Base-by-base conservation (phyloP, 148 eudicot genomes). In the Arctostaphylos glauca region DNA sequence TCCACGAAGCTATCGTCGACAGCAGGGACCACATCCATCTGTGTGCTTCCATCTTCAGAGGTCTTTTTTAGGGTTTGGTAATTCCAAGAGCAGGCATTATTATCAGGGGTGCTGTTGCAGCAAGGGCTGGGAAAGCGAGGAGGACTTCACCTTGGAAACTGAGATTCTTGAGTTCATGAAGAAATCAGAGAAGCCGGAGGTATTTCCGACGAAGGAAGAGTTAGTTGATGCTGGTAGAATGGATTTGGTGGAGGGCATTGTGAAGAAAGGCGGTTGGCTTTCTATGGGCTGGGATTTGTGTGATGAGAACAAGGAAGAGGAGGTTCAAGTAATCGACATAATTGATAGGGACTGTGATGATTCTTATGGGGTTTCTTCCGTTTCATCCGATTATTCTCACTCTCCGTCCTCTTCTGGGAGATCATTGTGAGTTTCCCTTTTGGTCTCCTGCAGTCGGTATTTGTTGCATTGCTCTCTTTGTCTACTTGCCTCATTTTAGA, bases 241-340 rank as follows among this genome's bases (percentile, higher is more conserved):
- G 79, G 98, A 92, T 89, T 95, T 95, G 89, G 93, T 86, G 52
- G 90, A 89, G 79, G 93, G 87, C 16, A 90, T 95, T 25, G 58
- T 84, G 81, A 86, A 79, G 83, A 89, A 79, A 75, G 97, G 97
- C 76, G 97, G 98, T 71, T 95, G 98, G 98, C 87, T 92, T 87
- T 82, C 93, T 16, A 74, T 90, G 67, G 98, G 98, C 5, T 95
- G 98, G 98, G 94, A 89, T 56, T 81, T 67, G 52, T 86, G 82
- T 53, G 55, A 76, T 44, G 87, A 74, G 4, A 77, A 77, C 68
- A 86, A 80, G 23, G 77, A 71, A 47, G 85, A 81, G 43, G 48
- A 68, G n/a, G 52, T 41, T 60, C 78, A 50, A 70, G 48, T 66
- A 31, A 55, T 77, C 13, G 67, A 59, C 31, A 9, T 78, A 19